phyloP scores from a whole-genome alignment of 225 moss, liverwort and hornwort genomes.

The Polytrichum commune region DNA sequence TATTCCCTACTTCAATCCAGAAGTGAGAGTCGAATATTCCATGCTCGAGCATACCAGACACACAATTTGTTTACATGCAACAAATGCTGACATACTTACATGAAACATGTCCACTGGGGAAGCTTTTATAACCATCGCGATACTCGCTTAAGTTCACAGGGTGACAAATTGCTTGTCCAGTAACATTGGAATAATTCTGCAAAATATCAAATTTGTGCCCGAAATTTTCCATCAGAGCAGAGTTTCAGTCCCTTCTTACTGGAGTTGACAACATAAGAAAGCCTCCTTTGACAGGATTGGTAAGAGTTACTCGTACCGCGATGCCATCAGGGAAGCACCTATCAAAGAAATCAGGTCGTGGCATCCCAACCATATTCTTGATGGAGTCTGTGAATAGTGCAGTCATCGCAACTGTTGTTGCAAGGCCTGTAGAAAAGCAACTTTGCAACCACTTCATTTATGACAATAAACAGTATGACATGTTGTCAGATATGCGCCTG shows the following conservation, averaged over 20 bases:
- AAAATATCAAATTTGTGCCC: neutral
- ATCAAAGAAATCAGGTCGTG: constrained; percentile 75
- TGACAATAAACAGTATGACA: too few species aligned
- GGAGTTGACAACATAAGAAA: too few species aligned
- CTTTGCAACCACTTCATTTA: too few species aligned
- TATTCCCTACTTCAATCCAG: too few species aligned
- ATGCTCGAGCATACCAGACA: too few species aligned
- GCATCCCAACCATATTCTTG: constrained; percentile 70
- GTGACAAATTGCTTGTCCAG: constrained; percentile 30
- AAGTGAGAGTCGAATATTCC: too few species aligned
- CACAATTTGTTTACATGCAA: too few species aligned
- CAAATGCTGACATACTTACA: constrained; percentile 21
- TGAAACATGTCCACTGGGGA: constrained; percentile 57
- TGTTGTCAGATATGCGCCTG: too few species aligned
- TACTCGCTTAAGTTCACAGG: neutral
- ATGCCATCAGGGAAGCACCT: constrained; percentile 74
- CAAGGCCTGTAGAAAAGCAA: constrained; percentile 48
- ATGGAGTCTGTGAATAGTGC: constrained; percentile 86
- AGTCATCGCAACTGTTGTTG: constrained; percentile 68
- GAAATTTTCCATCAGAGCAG: too few species aligned
- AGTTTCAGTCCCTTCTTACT: too few species aligned
- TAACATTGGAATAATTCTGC: constrained; percentile 24
- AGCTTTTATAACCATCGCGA: constrained; percentile 54
- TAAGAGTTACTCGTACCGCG: constrained; percentile 24
- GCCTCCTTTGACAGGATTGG: too few species aligned